Evolutionary conservation across 495 filamentous ascomycete species (phyloP).

Genomic region (Neurospora tetraspora): DNA sequence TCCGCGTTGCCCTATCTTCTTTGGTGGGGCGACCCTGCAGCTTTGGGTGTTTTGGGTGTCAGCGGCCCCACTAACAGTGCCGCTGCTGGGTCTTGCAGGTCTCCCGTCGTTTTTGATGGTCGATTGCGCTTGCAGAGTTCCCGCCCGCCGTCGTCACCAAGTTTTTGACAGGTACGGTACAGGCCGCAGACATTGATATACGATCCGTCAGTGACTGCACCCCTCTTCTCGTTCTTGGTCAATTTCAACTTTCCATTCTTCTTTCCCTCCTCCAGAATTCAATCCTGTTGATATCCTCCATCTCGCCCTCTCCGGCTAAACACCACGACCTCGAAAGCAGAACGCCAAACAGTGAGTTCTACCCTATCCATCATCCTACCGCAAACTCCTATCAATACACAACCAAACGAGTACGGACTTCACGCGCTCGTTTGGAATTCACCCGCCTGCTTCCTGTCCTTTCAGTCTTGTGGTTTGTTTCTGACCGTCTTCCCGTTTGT

Average conservation of each 20-base stretch:
- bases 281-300: not conserved
- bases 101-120: conserved; percentile 3
- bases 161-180: no score
- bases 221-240: not conserved
- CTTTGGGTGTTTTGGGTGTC: not conserved
- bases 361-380: not conserved
- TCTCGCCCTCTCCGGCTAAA: not conserved
- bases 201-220: not conserved
- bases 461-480: not conserved
- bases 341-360: not conserved
- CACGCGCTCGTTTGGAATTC: not conserved
- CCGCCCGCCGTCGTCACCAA: not conserved
- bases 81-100: conserved; percentile 7
- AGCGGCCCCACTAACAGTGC: not conserved
- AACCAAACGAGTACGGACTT: not conserved
- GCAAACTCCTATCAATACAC: not conserved
- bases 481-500: not conserved
- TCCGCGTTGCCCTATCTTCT: not conserved
- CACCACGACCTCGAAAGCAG: not conserved
- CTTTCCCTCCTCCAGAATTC: not conserved
- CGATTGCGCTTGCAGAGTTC: not conserved
- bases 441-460: not conserved
- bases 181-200: not conserved
- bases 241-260: not conserved
- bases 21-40: not conserved